Evolutionary conservation across 225 moss, liverwort and hornwort species (phyloP).

Genomic region (Climacium dendroides): DNA sequence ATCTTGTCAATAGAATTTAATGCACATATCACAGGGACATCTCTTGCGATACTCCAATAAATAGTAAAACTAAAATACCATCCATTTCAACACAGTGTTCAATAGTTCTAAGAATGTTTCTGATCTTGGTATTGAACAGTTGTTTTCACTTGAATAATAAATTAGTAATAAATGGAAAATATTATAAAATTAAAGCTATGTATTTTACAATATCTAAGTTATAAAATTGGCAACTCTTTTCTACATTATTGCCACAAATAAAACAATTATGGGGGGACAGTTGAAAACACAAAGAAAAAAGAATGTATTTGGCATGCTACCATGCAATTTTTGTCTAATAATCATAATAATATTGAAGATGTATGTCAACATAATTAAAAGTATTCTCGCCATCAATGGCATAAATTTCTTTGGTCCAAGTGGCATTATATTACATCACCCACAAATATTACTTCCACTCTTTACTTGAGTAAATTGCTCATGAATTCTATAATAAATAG

Average conservation of each 20-base stretch:
- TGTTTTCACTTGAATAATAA: neutral
- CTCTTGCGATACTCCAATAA: rapidly evolving
- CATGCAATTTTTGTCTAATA: neutral
- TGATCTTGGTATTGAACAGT: neutral
- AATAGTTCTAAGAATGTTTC: too few species aligned
- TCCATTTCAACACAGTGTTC: neutral
- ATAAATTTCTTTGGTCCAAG: neutral
- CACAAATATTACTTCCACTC: neutral
- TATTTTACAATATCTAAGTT: neutral
- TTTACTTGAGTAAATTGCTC: neutral
- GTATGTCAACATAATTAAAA: neutral
- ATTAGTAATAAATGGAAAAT: neutral
- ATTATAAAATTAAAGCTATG: neutral
- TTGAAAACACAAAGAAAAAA: neutral
- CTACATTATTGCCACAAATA: neutral
- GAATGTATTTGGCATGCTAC: neutral
- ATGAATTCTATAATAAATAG: neutral
- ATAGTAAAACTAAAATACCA: neutral
- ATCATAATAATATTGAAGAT: too few species aligned
- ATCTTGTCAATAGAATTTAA: neutral
- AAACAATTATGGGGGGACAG: too few species aligned
- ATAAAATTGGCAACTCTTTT: neutral
- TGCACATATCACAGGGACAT: too few species aligned
- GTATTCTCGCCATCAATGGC: too few species aligned
- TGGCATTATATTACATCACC: neutral